Conservation (phyloP, 306 rosid genomes). For the Acmispon strigosus region DNA sequence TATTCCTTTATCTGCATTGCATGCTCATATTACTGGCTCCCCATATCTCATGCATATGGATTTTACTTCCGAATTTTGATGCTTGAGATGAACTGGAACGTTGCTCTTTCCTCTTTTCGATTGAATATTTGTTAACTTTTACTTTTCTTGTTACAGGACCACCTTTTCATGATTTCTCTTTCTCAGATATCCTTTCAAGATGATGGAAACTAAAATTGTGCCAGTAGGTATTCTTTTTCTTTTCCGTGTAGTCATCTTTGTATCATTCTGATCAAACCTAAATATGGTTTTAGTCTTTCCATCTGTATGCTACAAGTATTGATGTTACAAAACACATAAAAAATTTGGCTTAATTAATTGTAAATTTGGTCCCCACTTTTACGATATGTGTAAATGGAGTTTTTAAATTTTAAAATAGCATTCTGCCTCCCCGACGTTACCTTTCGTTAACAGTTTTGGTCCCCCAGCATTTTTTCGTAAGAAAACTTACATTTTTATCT, state of each 20-base stretch:
- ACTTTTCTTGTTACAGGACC: slow-evolving; percentile 52
- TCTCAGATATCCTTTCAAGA: slow-evolving; percentile 70
- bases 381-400: no score
- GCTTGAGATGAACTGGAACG: neutral
- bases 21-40: no score
- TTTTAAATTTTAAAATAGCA: no score
- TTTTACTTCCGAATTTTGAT: neutral
- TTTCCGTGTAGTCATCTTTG: neutral
- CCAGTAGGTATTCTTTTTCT: neutral
- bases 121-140: neutral
- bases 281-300: neutral
- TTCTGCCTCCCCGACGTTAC: no score
- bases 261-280: neutral
- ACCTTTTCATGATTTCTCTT: slow-evolving; percentile 82
- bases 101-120: neutral
- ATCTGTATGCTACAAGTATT: no score
- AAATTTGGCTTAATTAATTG: no score
- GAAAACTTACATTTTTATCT: no score
- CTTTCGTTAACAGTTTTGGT: no score
- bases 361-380: no score
- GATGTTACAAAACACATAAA: no score
- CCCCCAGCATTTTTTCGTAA: no score
- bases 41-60: neutral
- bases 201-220: slow-evolving; percentile 20
- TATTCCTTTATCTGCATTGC: neutral